These are phyloP conservation scores for Trypanosoma lewisi DNA, from an alignment of 208 protist species.

Conservation along the genomic window DNA sequence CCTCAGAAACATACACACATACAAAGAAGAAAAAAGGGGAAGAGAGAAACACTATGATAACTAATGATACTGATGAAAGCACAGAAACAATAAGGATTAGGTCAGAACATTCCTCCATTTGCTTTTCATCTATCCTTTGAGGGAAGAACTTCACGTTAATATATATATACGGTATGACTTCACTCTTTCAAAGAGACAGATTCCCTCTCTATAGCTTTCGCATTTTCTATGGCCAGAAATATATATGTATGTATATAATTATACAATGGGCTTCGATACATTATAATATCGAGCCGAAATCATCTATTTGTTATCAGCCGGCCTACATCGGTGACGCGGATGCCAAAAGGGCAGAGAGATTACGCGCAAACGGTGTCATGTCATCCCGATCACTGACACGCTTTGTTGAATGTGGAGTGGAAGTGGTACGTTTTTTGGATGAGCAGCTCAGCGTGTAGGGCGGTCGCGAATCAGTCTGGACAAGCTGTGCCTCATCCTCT, in stretches of 20 bases:
- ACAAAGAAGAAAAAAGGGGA: not conserved
- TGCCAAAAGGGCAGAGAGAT: slow-evolving; percentile 23
- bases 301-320: not conserved
- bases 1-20: not conserved
- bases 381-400: not conserved
- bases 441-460: slow-evolving; percentile 17
- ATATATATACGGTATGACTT: no score
- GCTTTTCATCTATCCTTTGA: no score
- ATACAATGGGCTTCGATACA: not conserved
- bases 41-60: no score
- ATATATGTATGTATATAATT: slow-evolving; percentile 1
- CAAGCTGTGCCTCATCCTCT: slow-evolving; percentile 19
- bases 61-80: no score
- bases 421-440: slow-evolving; percentile 2
- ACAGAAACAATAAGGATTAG: no score
- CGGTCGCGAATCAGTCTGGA: slow-evolving; percentile 4
- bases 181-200: no score
- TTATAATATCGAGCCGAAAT: not conserved
- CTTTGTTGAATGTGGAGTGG: not conserved
- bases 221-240: not conserved
- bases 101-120: no score
- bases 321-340: not conserved
- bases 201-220: not conserved
- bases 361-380: slow-evolving; percentile 11
- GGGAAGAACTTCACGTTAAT: no score